These are phyloP conservation scores for Skeletonema grethae DNA, from an alignment of 108 stramenopile species.

Conservation along the genomic window DNA sequence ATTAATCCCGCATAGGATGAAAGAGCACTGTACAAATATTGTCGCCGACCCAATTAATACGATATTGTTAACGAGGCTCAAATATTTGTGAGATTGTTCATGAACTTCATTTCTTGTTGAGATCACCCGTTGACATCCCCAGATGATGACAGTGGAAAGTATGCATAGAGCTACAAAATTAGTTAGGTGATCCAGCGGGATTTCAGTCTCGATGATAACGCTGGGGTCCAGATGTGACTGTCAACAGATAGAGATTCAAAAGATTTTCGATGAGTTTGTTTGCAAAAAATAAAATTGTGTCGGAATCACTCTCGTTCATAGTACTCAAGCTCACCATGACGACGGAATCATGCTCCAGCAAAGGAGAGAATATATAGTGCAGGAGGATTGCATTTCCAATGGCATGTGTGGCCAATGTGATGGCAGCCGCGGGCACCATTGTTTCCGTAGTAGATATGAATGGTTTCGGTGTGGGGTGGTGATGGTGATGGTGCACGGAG, in stretches of 20 bases:
- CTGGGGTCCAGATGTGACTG: slow-evolving; percentile 39
- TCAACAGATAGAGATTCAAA: neutral
- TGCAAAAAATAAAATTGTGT: neutral
- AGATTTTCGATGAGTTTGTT: neutral
- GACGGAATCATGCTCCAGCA: slow-evolving; percentile 23
- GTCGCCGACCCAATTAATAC: slow-evolving; percentile 2
- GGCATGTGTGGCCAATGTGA: slow-evolving; percentile 10
- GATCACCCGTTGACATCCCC: neutral
- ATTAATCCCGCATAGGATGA: slow-evolving; percentile 30
- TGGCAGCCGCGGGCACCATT: neutral
- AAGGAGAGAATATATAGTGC: slow-evolving; percentile 2
- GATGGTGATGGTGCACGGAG: too few species aligned
- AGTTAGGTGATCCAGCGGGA: slow-evolving; percentile 7
- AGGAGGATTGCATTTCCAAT: slow-evolving; percentile 26
- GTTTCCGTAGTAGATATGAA: too few species aligned
- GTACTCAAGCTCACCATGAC: slow-evolving; percentile 19
- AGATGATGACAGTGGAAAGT: slow-evolving; percentile 9
- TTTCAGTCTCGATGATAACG: slow-evolving; percentile 21
- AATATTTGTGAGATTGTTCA: slow-evolving; percentile 10
- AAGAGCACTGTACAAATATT: slow-evolving; percentile 11
- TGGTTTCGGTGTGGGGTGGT: too few species aligned
- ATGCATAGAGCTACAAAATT: slow-evolving; percentile 10
- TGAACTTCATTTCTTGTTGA: neutral
- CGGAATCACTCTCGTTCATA: neutral
- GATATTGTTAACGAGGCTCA: neutral